Percentiles rank a stretch among this genome's conserved stretches.
Evolutionary conservation across 192 early-diverging fungal species (phyloP).

Genomic region (Coemansia sp.): DNA sequence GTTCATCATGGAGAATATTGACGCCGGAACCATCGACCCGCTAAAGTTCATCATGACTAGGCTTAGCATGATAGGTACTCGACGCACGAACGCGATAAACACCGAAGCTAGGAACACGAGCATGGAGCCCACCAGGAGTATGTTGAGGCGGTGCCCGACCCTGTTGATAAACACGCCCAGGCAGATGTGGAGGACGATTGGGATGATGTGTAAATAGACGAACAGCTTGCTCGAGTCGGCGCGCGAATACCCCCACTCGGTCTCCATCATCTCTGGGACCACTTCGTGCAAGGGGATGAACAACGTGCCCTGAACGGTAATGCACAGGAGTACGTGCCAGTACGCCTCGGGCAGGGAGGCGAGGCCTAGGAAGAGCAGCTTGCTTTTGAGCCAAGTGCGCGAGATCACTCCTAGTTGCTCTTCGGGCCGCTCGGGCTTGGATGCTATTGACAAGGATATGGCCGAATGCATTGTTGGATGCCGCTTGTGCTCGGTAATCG

Average conservation of each 20-base stretch:
- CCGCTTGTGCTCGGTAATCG: not conserved
- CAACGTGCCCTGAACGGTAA: conserved; percentile 47
- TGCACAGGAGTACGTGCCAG: conserved; percentile 50
- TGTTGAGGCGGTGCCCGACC: conserved; percentile 50
- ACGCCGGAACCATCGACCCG: conserved; percentile 40
- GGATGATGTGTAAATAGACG: conserved; percentile 56
- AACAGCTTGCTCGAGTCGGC: conserved; percentile 48
- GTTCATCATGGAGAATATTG: conserved; percentile 50
- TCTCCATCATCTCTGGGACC: conserved; percentile 53
- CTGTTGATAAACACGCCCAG: conserved; percentile 61
- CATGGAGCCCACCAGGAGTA: conserved; percentile 46
- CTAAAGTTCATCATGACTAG: conserved; percentile 48
- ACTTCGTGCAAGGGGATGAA: conserved; percentile 54
- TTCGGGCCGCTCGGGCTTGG: not conserved
- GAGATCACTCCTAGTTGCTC: not conserved
- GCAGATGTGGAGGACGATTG: conserved; percentile 56
- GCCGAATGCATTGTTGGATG: not conserved
- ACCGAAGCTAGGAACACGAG: conserved; percentile 41
- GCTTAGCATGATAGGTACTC: conserved; percentile 33
- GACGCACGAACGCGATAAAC: conserved; percentile 36
- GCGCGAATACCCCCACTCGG: conserved; percentile 48
- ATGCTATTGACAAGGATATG: conserved; percentile 6
- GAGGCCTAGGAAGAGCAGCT: conserved; percentile 40
- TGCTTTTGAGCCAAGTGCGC: conserved; percentile 24
- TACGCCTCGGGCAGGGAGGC: conserved; percentile 50